Evolutionary conservation across 192 early-diverging fungal genomes (phyloP), one percentile per base, ranked within the genome.

Genomic region (Entrophospora sp.): DNA sequence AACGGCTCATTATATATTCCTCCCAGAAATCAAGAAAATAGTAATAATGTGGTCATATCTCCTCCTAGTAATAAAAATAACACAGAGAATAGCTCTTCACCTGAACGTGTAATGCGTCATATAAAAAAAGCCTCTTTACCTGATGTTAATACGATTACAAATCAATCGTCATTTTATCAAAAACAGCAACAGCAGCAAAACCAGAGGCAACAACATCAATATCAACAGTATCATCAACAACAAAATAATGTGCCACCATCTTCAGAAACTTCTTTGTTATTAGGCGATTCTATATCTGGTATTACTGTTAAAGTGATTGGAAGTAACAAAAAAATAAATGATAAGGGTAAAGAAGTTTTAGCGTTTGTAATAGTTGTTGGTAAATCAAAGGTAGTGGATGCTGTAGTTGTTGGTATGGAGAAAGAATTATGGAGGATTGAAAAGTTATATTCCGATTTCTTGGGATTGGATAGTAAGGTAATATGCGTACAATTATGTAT

Each of bases 401-500:
- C 56, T 55, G 28, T 68, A 5, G 34, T 43, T 16, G 61, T 65
- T 28, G 63, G 52, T 22, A 34, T 65, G 2, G 73, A 73, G 12
- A 78, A 75, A 38, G 77, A 80, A 31, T 67, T 90, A 49, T 94
- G 94, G 92, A 85, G 83, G 8, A 79, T 93, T 48, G 91, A 93
- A 68, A 96, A 96, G 71, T 75, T 84, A 31, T 95, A 94, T 70
- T 83, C 85, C 2, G 94, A 96, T 70, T 93, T 96, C 75, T 67
- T 91, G 34, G 64, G 76, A 27, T 75, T 96, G 22, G 92, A 96
- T 76, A 75, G 73, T 36, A 86, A 87, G 83, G 89, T 93, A n/a
- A n/a, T n/a, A n/a, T n/a, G n/a, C n/a, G n/a, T n/a, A n/a, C n/a
- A n/a, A n/a, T n/a, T n/a, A n/a, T n/a, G n/a, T n/a, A n/a, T n/a